These are phyloP conservation scores for Chalciporus chontae DNA, from an alignment of 768 basidiomycete genomes.

Conservation along the genomic window DNA sequence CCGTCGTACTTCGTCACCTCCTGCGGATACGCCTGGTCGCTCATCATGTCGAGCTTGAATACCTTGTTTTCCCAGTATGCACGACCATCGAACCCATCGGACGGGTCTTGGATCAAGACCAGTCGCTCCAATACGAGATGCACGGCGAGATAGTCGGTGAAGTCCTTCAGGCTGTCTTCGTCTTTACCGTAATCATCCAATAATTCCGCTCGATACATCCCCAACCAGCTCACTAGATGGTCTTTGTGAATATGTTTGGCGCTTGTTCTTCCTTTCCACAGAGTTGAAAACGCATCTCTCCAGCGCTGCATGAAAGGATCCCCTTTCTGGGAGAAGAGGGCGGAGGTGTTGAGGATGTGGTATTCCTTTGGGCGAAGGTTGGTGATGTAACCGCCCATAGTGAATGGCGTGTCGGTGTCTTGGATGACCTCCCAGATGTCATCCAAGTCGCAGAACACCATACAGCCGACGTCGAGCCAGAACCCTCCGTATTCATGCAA, in stretches of 20 bases:
- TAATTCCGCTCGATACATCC: neutral
- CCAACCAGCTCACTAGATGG: slow-evolving; percentile 1
- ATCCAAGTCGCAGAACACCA: slow-evolving; percentile 2
- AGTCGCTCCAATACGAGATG: slow-evolving; percentile 3
- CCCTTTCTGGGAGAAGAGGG: slow-evolving; percentile 4
- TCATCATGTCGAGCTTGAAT: slow-evolving; percentile 1
- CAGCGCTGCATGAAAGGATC: neutral
- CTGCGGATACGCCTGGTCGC: slow-evolving; percentile 2
- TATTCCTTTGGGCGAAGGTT: slow-evolving; percentile 6
- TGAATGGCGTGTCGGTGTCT: neutral
- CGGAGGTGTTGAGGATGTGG: slow-evolving; percentile 3
- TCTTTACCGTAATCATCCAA: neutral
- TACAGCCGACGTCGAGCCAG: slow-evolving; percentile 6
- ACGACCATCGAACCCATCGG: slow-evolving; percentile 2
- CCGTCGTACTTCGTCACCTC: neutral
- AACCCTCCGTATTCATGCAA: slow-evolving; percentile 3
- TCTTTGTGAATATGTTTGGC: slow-evolving; percentile 1
- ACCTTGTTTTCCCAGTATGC: slow-evolving; percentile 1
- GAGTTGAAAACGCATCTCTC: slow-evolving; percentile 1
- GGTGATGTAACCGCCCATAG: slow-evolving; percentile 3
- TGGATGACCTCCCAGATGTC: slow-evolving; percentile 1
- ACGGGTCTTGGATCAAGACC: neutral
- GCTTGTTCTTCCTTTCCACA: neutral
- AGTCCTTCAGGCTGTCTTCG: neutral
- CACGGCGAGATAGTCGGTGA: slow-evolving; percentile 1